Base-by-base conservation (phyloP, 1,284 basidiomycete genomes). In the Pseudomicrostroma phylloplanum region DNA sequence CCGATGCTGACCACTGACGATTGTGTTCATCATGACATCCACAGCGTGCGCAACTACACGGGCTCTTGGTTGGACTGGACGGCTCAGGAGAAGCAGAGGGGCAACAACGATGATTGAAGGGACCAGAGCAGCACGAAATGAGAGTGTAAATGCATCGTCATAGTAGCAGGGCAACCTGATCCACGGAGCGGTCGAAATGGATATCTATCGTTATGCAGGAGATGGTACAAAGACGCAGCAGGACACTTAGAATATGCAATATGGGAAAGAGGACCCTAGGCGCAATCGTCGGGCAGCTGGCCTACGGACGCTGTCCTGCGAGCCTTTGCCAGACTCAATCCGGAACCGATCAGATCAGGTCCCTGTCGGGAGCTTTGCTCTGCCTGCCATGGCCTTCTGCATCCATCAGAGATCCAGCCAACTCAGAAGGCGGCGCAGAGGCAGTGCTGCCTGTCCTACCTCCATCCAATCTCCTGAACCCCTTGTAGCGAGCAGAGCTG, bases 11-110 rank as follows among this genome's bases (percentile, higher is more conserved):
- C n/a, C n/a, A n/a, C n/a, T n/a, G n/a, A n/a, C n/a, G n/a, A n/a
- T n/a, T n/a, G n/a, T n/a, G n/a, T n/a, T n/a, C n/a, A n/a, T 36
- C 30, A 9, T 36, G 4, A 4, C 30, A 9, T 36, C 30, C 30
- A 36, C 30, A 36, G 30, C 26, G 51, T 54, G 13, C 51, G 65
- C 23, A 66, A 66, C 61, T 66, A 64, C 56, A 61, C 55, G 36
- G 66, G 66, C 43, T 57, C 60, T 36, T 71, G 70, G 70, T 59
- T 70, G 53, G 70, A 71, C 43, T 71, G 68, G 66, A 60, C 63
- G 17, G 61, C 62, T 54, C 53, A 64, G n/a, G 62, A 63, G 60
- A 55, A 63, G 51, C 21, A 21, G 51, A 17, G 51, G 17, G 51
- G 51, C 21, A 54, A 25, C 21, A 13, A 54, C 21, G 51, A 54